These are phyloP conservation scores for Phaeophleospora eucalypticola DNA, from an alignment of 2,329 filamentous ascomycete species.

Conservation along the genomic window DNA sequence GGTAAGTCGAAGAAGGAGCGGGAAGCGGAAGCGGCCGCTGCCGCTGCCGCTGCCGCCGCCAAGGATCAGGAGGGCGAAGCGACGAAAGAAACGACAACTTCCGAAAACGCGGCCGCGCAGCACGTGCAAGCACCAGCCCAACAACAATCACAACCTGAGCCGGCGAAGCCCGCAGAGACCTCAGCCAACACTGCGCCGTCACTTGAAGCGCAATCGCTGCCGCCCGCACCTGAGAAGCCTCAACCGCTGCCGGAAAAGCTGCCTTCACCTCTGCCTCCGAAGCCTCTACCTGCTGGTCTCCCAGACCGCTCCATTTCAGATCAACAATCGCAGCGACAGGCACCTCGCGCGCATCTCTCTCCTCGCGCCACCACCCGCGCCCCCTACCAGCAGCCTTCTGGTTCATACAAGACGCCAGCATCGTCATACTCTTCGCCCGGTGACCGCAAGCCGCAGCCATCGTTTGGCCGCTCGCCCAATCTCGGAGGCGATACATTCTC, in stretches of 20 bases:
- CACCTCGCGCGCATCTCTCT: slow-evolving; percentile 18
- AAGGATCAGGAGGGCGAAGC: slow-evolving; percentile 11
- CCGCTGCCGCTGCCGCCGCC: slow-evolving; percentile 11
- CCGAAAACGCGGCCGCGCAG: neutral
- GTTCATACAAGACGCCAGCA: slow-evolving; percentile 29
- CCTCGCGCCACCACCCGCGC: slow-evolving; percentile 21
- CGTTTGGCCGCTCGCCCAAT: slow-evolving; percentile 30
- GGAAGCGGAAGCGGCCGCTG: slow-evolving; percentile 31
- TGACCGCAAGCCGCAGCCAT: slow-evolving; percentile 33
- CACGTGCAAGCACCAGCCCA: slow-evolving; percentile 5
- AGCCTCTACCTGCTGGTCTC: slow-evolving; percentile 14
- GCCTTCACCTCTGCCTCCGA: slow-evolving; percentile 19
- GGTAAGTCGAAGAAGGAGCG: slow-evolving; percentile 34
- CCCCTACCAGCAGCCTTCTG: slow-evolving; percentile 22
- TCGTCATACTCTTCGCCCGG: slow-evolving; percentile 42
- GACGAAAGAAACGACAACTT: neutral
- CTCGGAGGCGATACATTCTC: slow-evolving; percentile 23
- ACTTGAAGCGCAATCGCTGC: slow-evolving; percentile 17
- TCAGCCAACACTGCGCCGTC: slow-evolving; percentile 13
- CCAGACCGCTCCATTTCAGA: slow-evolving; percentile 13
- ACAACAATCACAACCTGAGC: slow-evolving; percentile 6
- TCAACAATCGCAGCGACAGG: slow-evolving; percentile 14
- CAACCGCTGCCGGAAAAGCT: slow-evolving; percentile 14
- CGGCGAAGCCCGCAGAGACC: slow-evolving; percentile 18
- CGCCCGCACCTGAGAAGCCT: slow-evolving; percentile 8